These are phyloP conservation scores for Allium fistulosum DNA, from an alignment of 106 monocot genomes.

Conservation along the genomic window DNA sequence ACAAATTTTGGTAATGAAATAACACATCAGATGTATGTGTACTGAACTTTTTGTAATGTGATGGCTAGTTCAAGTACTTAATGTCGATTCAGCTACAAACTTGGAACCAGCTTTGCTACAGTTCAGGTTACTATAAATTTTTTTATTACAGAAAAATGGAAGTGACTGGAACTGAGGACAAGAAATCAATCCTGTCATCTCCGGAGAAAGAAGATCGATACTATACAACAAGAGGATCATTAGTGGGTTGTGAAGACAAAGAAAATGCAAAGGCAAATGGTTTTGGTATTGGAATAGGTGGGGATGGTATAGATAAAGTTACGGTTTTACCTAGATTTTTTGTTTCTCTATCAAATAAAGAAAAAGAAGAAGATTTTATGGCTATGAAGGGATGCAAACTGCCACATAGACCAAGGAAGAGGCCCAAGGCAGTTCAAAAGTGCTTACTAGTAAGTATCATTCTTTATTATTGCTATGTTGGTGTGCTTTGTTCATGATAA, in stretches of 20 bases:
- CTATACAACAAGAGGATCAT: constrained; percentile 82
- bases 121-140: background rate
- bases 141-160: constrained; percentile 41
- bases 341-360: constrained; percentile 85
- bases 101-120: no score
- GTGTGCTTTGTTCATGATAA: no score
- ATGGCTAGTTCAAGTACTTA: no score
- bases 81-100: no score
- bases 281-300: constrained; percentile 12
- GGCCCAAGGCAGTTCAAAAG: constrained; percentile 78
- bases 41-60: no score
- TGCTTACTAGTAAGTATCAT: constrained; percentile 51
- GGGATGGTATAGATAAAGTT: constrained; percentile 36
- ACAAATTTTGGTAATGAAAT: no score
- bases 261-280: constrained; percentile 16
- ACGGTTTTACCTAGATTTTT: constrained; percentile 70
- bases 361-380: constrained; percentile 99
- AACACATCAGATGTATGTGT: no score
- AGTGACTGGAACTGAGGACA: constrained; percentile 40
- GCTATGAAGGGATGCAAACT: constrained; percentile 97
- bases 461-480: background rate
- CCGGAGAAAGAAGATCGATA: constrained; percentile 91
- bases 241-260: constrained; percentile 14
- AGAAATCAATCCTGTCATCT: constrained; percentile 31
- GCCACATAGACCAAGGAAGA: constrained; percentile 92